These are phyloP conservation scores for Coniosporium tulheliwenetii DNA, from an alignment of 2,329 filamentous ascomycete species.

Conservation along the genomic window DNA sequence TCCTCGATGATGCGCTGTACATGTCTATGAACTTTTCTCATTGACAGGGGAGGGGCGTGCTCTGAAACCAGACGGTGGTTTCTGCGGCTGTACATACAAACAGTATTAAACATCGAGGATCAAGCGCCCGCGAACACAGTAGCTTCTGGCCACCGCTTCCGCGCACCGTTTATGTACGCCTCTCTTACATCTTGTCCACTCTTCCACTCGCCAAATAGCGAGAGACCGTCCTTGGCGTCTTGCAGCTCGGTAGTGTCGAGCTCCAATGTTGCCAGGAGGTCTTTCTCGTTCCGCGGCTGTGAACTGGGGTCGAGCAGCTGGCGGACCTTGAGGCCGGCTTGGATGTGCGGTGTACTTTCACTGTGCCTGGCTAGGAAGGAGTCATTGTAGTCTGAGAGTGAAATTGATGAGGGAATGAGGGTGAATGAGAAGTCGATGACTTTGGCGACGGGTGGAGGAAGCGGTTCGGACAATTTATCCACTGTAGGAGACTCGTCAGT, in stretches of 20 bases:
- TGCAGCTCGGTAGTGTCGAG: slow-evolving; percentile 34
- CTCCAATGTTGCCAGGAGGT: slow-evolving; percentile 43
- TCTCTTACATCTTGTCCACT: slow-evolving; percentile 32
- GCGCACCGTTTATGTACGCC: slow-evolving; percentile 27
- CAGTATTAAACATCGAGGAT: too few species aligned
- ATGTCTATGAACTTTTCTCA: too few species aligned
- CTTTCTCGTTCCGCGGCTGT: slow-evolving; percentile 41
- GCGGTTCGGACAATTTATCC: slow-evolving; percentile 36
- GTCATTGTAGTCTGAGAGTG: slow-evolving; percentile 50
- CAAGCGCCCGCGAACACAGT: slow-evolving; percentile 11
- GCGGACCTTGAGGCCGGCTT: slow-evolving; percentile 46
- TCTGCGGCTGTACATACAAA: too few species aligned
- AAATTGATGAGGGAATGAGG: slow-evolving; percentile 37
- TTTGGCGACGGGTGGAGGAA: slow-evolving; percentile 49
- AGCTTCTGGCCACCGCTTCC: slow-evolving; percentile 22
- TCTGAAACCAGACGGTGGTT: too few species aligned
- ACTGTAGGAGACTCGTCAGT: slow-evolving; percentile 7
- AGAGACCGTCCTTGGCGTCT: slow-evolving; percentile 40
- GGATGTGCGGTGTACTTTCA: slow-evolving; percentile 43
- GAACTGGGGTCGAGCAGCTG: slow-evolving; percentile 42
- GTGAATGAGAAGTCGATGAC: slow-evolving; percentile 55
- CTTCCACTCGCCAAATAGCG: slow-evolving; percentile 34
- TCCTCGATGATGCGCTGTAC: too few species aligned
- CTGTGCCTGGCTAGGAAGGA: slow-evolving; percentile 49
- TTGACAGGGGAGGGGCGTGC: too few species aligned